Evolutionary conservation across 2,329 filamentous ascomycete species (phyloP).

Genomic region (Arthrocladium fulminans): DNA sequence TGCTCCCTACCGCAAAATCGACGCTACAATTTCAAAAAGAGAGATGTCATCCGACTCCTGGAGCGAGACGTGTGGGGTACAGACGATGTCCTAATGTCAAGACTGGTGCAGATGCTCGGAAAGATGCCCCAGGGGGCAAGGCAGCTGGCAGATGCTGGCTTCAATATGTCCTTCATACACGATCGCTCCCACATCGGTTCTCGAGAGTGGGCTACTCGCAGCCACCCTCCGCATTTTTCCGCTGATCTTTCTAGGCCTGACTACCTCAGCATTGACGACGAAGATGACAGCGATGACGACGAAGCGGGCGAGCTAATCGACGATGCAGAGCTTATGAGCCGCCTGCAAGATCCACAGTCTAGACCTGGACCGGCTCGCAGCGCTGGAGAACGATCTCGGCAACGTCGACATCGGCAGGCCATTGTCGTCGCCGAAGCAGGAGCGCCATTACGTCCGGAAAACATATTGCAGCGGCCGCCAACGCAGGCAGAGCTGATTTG

Average conservation of each 20-base stretch:
- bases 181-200: not conserved
- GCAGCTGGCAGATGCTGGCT: slow-evolving; percentile 12
- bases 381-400: slow-evolving; percentile 56
- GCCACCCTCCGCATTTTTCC: not conserved
- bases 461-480: slow-evolving; percentile 61
- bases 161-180: slow-evolving; percentile 19
- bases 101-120: slow-evolving; percentile 5
- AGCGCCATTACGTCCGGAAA: slow-evolving; percentile 59
- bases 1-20: slow-evolving; percentile 36
- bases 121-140: not conserved
- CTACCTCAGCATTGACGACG: slow-evolving; percentile 22
- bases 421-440: slow-evolving; percentile 88
- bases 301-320: slow-evolving; percentile 5
- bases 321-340: not conserved
- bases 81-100: slow-evolving; percentile 37
- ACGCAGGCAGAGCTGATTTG: slow-evolving; percentile 3
- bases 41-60: slow-evolving; percentile 34
- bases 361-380: slow-evolving; percentile 10
- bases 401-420: slow-evolving; percentile 71
- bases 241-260: not conserved
- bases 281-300: not conserved
- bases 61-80: slow-evolving; percentile 30
- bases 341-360: slow-evolving; percentile 11
- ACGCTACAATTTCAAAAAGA: slow-evolving; percentile 32
- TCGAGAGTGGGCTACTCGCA: not conserved